Conservation (phyloP, 2,329 filamentous ascomycete genomes). For the Bretziella fagacearum region DNA sequence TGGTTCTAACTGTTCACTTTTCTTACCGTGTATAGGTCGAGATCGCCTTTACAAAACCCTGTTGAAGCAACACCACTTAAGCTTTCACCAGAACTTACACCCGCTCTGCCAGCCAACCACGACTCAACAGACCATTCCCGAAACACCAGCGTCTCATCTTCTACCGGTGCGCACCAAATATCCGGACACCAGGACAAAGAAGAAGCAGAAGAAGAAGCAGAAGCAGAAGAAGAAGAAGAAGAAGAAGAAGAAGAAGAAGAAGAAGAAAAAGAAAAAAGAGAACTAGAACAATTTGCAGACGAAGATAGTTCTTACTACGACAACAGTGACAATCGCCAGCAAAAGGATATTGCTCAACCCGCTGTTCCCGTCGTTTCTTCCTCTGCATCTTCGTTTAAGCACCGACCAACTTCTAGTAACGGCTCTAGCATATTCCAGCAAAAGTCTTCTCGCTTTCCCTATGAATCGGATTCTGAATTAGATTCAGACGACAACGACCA, state of each 20-base stretch:
- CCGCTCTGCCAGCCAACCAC: neutral
- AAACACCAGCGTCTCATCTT: slow-evolving; percentile 13
- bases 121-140: neutral
- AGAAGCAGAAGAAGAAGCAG: slow-evolving; percentile 1
- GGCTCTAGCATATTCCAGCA: neutral
- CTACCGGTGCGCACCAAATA: neutral
- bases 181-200: neutral
- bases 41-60: neutral
- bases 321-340: neutral
- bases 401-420: neutral
- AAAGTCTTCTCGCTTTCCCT: slow-evolving; percentile 1
- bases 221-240: neutral
- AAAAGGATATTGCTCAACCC: neutral
- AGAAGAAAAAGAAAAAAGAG: slow-evolving; percentile 1
- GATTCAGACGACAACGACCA: too few relatives aligned
- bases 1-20: neutral
- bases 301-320: slow-evolving; percentile 5
- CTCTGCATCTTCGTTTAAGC: neutral
- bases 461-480: slow-evolving; percentile 6
- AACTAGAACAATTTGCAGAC: neutral
- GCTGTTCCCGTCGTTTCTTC: neutral
- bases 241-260: slow-evolving; percentile 2
- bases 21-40: too few relatives aligned
- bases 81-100: neutral
- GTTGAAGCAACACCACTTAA: neutral